A percentile compares a stretch with the other conserved stretches of the same genome.
These are phyloP conservation scores for Saccharomycopsis fibuligera DNA, from an alignment of 805 yeast species.

Conservation along the genomic window DNA sequence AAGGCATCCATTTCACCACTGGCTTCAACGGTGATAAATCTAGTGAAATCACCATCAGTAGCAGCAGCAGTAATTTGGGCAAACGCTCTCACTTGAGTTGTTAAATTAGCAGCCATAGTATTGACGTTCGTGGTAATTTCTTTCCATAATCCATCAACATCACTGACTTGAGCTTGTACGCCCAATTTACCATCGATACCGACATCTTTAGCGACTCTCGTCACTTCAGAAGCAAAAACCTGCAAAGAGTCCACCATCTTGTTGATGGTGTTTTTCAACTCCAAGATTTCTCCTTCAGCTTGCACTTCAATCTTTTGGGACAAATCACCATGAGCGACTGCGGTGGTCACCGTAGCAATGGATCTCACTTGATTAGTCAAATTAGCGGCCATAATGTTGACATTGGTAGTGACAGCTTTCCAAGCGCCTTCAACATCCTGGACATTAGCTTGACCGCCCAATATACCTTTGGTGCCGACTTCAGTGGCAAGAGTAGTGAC, in stretches of 20 bases:
- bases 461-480: conserved; percentile 82
- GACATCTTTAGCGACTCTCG: conserved; percentile 86
- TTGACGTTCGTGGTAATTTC: conserved; percentile 87
- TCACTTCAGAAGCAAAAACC: conserved; percentile 81
- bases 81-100: conserved; percentile 88
- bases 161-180: conserved; percentile 85
- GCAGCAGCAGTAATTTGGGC: conserved; percentile 94
- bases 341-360: conserved; percentile 85
- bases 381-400: conserved; percentile 83
- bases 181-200: conserved; percentile 92
- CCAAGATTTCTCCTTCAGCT: conserved; percentile 86
- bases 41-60: conserved; percentile 87
- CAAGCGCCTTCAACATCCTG: conserved; percentile 82
- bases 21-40: conserved; percentile 87
- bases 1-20: conserved; percentile 75
- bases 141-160: conserved; percentile 89
- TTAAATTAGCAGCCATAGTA: conserved; percentile 89
- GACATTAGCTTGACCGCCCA: conserved; percentile 84
- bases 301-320: conserved; percentile 81
- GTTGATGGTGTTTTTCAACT: conserved; percentile 78
- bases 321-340: conserved; percentile 86
- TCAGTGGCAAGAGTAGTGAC: conserved; percentile 84
- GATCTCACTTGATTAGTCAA: conserved; percentile 84
- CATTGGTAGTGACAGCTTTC: conserved; percentile 79
- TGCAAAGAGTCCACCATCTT: conserved; percentile 91